These are phyloP conservation scores for Rutidosis leptorrhynchoides DNA, from an alignment of 129 eudicot genomes.

Conservation along the genomic window DNA sequence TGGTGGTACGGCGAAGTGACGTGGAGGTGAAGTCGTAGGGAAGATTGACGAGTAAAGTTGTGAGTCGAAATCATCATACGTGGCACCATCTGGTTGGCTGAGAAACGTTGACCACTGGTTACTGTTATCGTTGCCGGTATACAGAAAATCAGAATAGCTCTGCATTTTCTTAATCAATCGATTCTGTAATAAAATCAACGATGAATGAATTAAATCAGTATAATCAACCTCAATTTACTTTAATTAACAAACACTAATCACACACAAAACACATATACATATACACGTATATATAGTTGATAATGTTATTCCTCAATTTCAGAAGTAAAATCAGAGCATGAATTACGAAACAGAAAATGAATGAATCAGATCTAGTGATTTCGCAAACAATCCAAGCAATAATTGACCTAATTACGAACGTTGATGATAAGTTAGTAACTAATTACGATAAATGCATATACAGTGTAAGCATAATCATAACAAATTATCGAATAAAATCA, in stretches of 20 bases:
- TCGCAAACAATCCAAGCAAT: neutral
- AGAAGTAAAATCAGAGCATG: conserved; percentile 8
- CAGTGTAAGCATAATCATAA: neutral
- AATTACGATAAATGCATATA: neutral
- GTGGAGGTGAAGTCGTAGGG: conserved; percentile 28
- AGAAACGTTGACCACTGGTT: conserved; percentile 32
- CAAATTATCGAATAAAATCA: neutral
- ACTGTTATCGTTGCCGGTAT: conserved; percentile 27
- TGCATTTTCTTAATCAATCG: conserved; percentile 42
- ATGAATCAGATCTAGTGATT: conserved; percentile 21
- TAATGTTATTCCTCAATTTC: neutral
- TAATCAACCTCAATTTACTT: neutral
- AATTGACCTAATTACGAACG: conserved; percentile 8
- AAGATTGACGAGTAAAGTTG: conserved; percentile 42
- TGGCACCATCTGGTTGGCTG: conserved; percentile 34
- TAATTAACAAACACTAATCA: conserved; percentile 6
- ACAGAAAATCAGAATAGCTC: conserved; percentile 39
- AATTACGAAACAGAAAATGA: neutral
- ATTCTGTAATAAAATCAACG: conserved; percentile 10
- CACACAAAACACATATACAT: conserved; percentile 1
- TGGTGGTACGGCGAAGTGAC: conserved; percentile 22
- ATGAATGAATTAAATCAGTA: neutral
- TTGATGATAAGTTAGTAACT: neutral
- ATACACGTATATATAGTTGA: neutral
- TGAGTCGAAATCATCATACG: conserved; percentile 28